Evolutionary conservation across 2,329 filamentous ascomycete species (phyloP).

Genomic region (Cryphonectria parasitica): DNA sequence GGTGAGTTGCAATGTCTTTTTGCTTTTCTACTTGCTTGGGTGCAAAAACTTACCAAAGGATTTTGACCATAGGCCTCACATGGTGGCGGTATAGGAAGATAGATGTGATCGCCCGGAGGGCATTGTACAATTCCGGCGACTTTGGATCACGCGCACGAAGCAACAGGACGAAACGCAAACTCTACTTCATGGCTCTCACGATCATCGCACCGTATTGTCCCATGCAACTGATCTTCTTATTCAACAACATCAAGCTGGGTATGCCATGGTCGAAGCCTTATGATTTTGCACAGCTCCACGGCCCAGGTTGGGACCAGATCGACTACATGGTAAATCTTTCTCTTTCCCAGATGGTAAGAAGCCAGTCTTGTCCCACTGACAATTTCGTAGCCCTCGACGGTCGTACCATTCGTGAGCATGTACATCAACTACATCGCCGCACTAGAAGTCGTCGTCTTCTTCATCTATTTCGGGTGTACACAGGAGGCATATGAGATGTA

Average conservation of each 20-base stretch:
- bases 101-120: constrained; percentile 44
- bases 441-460: constrained; percentile 51
- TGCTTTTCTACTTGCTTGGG: not conserved
- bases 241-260: constrained; percentile 45
- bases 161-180: constrained; percentile 53
- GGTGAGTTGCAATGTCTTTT: constrained; percentile 42
- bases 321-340: constrained; percentile 39
- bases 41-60: not conserved
- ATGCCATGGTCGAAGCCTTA: constrained; percentile 41
- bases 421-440: constrained; percentile 56
- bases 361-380: not conserved
- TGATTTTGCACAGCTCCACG: constrained; percentile 48
- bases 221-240: constrained; percentile 46
- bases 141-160: constrained; percentile 46
- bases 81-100: constrained; percentile 50
- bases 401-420: constrained; percentile 44
- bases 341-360: not conserved
- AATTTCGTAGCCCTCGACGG: constrained; percentile 40
- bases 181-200: constrained; percentile 59
- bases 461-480: constrained; percentile 61
- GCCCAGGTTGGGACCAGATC: constrained; percentile 52
- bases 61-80: constrained; percentile 19
- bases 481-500: constrained; percentile 57
- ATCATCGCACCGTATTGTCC: constrained; percentile 58
- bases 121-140: constrained; percentile 42